phyloP scores from a whole-genome alignment of 1,284 basidiomycete genomes.

The Caloboletus firmus region DNA sequence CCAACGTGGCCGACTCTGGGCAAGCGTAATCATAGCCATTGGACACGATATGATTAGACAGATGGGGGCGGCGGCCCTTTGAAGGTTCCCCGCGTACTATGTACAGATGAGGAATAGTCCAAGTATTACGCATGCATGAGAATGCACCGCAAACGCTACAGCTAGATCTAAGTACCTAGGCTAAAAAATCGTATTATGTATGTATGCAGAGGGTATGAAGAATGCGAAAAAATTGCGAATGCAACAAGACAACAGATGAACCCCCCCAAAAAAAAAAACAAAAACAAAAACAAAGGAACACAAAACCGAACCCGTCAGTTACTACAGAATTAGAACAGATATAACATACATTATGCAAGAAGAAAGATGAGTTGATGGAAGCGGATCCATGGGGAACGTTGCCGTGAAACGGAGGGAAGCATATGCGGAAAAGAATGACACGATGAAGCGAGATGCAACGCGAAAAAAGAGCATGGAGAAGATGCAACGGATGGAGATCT shows the following conservation, averaged over 20 bases:
- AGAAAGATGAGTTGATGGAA: background rate
- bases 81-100: background rate
- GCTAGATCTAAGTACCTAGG: background rate
- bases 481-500: slow-evolving; percentile 22
- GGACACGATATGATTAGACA: background rate
- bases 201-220: background rate
- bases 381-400: background rate
- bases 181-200: slow-evolving; percentile 5
- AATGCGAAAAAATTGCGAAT: background rate
- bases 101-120: background rate
- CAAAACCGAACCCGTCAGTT: background rate
- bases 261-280: background rate
- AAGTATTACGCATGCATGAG: background rate
- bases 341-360: slow-evolving; percentile 4
- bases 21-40: background rate
- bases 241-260: background rate
- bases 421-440: background rate
- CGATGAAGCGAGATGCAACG: slow-evolving; percentile 4
- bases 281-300: background rate
- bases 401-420: background rate
- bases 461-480: slow-evolving; percentile 1
- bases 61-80: no score
- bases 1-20: background rate
- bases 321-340: background rate
- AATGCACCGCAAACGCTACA: slow-evolving; percentile 4